These are phyloP conservation scores for Tolypocladium pustulatum DNA, from an alignment of 2,329 filamentous ascomycete genomes.

Conservation along the genomic window DNA sequence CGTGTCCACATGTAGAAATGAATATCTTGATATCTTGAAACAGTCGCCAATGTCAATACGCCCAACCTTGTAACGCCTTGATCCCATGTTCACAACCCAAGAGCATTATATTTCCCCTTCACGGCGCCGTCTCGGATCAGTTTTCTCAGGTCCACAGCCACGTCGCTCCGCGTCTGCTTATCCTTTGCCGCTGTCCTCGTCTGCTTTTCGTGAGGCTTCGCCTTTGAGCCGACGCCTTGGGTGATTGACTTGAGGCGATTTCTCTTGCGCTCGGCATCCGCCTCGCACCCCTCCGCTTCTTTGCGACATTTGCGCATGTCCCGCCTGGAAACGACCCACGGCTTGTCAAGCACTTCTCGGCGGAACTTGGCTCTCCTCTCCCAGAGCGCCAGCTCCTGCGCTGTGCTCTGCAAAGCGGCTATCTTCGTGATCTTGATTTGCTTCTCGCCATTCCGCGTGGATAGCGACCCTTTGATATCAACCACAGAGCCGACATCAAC, in stretches of 20 bases:
- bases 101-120: constrained; percentile 21
- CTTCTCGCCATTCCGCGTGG: constrained; percentile 33
- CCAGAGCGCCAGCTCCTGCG: constrained; percentile 50
- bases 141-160: constrained; percentile 10
- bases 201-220: neutral
- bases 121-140: constrained; percentile 16
- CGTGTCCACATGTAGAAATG: too few species aligned
- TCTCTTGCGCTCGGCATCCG: constrained; percentile 14
- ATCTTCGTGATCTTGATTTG: constrained; percentile 45
- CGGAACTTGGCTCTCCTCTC: constrained; percentile 41
- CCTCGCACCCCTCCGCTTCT: constrained; percentile 28
- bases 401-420: constrained; percentile 36
- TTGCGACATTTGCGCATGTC: constrained; percentile 40
- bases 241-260: constrained; percentile 11
- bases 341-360: constrained; percentile 34
- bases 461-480: constrained; percentile 45
- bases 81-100: constrained; percentile 18
- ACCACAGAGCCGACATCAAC: constrained; percentile 44
- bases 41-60: neutral
- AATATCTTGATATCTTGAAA: neutral
- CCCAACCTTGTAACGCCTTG: neutral
- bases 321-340: constrained; percentile 43
- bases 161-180: constrained; percentile 1
- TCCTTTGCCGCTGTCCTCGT: constrained; percentile 1
- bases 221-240: neutral